Conservation (phyloP, 1,139 yeast genomes). For the Debaryomycetaceae sp. region DNA sequence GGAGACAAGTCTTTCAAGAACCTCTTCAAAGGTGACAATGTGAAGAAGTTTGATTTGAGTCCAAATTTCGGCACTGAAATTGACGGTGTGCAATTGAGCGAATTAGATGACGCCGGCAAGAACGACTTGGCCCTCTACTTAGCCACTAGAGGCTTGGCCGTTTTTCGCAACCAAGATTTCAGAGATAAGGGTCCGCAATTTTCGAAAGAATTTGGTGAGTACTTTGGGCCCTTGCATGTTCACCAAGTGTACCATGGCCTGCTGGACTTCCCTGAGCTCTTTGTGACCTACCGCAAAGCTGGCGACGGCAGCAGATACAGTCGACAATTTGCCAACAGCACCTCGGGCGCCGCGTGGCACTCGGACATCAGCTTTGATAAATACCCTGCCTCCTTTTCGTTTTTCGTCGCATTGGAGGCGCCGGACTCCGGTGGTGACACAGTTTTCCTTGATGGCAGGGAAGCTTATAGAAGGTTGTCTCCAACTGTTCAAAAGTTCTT, state of each 20-base stretch:
- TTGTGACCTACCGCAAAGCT: slow-evolving; percentile 26
- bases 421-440: slow-evolving; percentile 32
- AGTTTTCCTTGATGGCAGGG: slow-evolving; percentile 28
- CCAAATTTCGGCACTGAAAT: slow-evolving; percentile 32
- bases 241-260: slow-evolving; percentile 28
- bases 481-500: slow-evolving; percentile 24
- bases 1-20: slow-evolving; percentile 26
- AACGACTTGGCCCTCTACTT: slow-evolving; percentile 30
- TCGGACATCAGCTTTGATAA: slow-evolving; percentile 30
- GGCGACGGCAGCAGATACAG: slow-evolving; percentile 22
- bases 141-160: slow-evolving; percentile 28
- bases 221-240: slow-evolving; percentile 30
- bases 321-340: slow-evolving; percentile 16
- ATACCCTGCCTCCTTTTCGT: slow-evolving; percentile 27
- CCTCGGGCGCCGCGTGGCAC: slow-evolving; percentile 22
- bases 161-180: slow-evolving; percentile 30
- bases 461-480: slow-evolving; percentile 29
- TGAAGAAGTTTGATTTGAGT: slow-evolving; percentile 19
- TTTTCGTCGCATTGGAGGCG: slow-evolving; percentile 29
- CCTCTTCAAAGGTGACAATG: slow-evolving; percentile 19
- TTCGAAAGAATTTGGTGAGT: slow-evolving; percentile 24
- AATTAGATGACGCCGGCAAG: slow-evolving; percentile 26
- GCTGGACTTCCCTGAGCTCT: slow-evolving; percentile 24
- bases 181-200: slow-evolving; percentile 27
- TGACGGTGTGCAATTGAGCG: slow-evolving; percentile 28